These are phyloP conservation scores for Byssochlamys sp. DNA, from an alignment of 2,329 filamentous ascomycete species.

Conservation along the genomic window DNA sequence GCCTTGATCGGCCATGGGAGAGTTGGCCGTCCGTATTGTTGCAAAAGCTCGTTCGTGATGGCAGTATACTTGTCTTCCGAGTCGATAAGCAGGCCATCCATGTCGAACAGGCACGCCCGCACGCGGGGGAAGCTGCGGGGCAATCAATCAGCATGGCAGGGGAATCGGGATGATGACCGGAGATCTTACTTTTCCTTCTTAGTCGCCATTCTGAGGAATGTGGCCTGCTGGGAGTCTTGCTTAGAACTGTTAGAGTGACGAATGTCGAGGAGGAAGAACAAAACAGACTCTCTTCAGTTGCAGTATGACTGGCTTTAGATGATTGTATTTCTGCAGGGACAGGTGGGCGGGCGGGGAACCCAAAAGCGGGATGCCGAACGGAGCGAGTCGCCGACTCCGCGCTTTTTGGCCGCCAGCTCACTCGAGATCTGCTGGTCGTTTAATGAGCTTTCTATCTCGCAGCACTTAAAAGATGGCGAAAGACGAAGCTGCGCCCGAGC, in stretches of 20 bases:
- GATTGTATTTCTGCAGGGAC: not conserved
- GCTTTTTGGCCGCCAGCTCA: not conserved
- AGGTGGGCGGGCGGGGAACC: not conserved
- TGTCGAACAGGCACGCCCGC: conserved; percentile 91
- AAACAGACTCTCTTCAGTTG: not conserved
- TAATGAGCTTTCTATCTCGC: not conserved
- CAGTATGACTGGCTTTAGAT: not conserved
- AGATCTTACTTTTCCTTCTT: conserved; percentile 1
- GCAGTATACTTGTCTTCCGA: conserved; percentile 82
- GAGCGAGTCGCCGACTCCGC: conserved; percentile 4
- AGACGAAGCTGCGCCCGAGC: not conserved
- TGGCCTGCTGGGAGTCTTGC: not conserved
- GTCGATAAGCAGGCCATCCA: conserved; percentile 93
- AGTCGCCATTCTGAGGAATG: conserved; percentile 7
- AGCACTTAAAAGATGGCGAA: not conserved
- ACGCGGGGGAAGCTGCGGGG: conserved; percentile 60
- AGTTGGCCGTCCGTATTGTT: conserved; percentile 59
- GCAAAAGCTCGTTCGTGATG: conserved; percentile 72
- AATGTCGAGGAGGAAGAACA: not conserved
- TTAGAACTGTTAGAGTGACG: not conserved
- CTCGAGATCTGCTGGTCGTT: not conserved
- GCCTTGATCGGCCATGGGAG: conserved; percentile 95
- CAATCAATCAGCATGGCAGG: not conserved
- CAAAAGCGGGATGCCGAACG: not conserved
- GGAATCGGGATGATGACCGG: not conserved